Percentiles rank a stretch among this genome's conserved stretches.
Evolutionary conservation across 2,329 filamentous ascomycete species (phyloP).

Genomic region (Cercospora sp.): DNA sequence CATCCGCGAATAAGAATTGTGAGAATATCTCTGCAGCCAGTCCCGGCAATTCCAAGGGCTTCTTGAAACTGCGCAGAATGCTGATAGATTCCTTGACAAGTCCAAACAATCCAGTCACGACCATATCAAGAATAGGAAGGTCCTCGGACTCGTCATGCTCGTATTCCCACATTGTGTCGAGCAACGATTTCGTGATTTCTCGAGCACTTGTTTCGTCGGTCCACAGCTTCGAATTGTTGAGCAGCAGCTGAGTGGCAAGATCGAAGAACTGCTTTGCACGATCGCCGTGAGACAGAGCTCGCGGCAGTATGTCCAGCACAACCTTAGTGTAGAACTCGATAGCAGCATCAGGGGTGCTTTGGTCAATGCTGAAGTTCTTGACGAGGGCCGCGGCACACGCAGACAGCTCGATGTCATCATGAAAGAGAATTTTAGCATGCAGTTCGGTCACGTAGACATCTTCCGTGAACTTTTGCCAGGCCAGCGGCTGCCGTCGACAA

Average conservation of each 20-base stretch:
- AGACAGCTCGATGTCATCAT: constrained; percentile 21
- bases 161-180: constrained; percentile 24
- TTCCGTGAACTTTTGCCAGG: constrained; percentile 32
- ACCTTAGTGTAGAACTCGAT: constrained; percentile 29
- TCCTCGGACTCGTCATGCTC: constrained; percentile 31
- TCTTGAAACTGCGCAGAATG: constrained; percentile 34
- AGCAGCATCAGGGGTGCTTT: constrained; percentile 15
- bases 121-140: constrained; percentile 27
- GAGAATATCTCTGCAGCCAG: constrained; percentile 31
- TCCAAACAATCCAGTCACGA: constrained; percentile 39
- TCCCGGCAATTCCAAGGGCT: constrained; percentile 30
- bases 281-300: constrained; percentile 19
- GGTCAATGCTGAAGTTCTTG: constrained; percentile 30
- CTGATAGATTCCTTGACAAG: constrained; percentile 41
- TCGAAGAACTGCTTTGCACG: constrained; percentile 28
- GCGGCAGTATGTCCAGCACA: constrained; percentile 25
- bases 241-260: constrained; percentile 23
- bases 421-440: constrained; percentile 38
- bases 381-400: constrained; percentile 21
- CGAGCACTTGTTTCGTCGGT: constrained; percentile 27
- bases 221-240: constrained; percentile 16
- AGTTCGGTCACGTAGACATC: constrained; percentile 37
- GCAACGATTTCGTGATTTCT: constrained; percentile 24
- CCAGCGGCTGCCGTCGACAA: constrained; percentile 30
- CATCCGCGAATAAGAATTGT: constrained; percentile 32